These are phyloP conservation scores for Trichoderma breve DNA, from an alignment of 2,329 filamentous ascomycete species.

Conservation along the genomic window DNA sequence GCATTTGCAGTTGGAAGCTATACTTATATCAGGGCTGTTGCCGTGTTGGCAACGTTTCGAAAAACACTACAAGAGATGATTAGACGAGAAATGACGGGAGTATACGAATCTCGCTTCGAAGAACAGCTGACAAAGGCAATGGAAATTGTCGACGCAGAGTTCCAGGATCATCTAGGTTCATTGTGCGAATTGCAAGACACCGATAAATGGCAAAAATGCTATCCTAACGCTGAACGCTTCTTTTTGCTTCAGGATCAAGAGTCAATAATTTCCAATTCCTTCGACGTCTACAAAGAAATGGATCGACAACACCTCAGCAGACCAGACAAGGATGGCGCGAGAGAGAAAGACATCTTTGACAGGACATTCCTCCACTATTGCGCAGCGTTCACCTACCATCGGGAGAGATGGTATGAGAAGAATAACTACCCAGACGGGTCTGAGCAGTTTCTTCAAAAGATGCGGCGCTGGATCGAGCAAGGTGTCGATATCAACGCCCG, in stretches of 20 bases:
- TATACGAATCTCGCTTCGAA: neutral
- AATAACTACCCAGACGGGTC: neutral
- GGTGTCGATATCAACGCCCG: neutral
- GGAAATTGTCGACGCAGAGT: neutral
- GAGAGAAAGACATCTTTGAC: neutral
- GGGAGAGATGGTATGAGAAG: neutral
- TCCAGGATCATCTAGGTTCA: neutral
- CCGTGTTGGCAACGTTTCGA: neutral
- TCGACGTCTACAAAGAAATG: neutral
- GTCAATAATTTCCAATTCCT: neutral
- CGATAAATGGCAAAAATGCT: neutral
- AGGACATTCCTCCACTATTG: constrained; percentile 2
- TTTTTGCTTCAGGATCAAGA: neutral
- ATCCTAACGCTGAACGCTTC: neutral
- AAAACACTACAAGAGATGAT: neutral
- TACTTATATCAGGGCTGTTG: neutral
- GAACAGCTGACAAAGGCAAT: neutral
- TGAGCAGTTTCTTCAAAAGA: neutral
- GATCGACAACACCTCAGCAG: neutral
- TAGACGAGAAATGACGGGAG: neutral
- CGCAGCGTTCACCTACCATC: neutral
- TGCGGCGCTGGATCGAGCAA: neutral
- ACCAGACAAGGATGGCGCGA: neutral
- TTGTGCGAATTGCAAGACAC: neutral
- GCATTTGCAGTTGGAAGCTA: neutral